These are phyloP conservation scores for Rozella allomycis DNA, from an alignment of 371 early-diverging fungal genomes.

Conservation along the genomic window DNA sequence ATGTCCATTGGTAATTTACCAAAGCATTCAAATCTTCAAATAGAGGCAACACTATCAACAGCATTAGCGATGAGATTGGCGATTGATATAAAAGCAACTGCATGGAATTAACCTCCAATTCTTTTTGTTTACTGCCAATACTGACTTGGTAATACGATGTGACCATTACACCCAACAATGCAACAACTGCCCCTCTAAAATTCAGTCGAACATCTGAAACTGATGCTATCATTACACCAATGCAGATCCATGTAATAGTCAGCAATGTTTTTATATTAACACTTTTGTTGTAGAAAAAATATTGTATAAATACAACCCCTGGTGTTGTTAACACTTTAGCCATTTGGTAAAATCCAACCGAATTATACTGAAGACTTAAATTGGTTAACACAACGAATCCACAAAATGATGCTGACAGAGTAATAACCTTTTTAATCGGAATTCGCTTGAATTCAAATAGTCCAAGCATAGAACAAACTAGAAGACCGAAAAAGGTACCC, in stretches of 20 bases:
- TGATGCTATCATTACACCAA: conserved; percentile 8
- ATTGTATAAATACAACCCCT: conserved; percentile 6
- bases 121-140: conserved; percentile 12
- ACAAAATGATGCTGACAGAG: conserved; percentile 7
- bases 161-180: conserved; percentile 8
- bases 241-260: conserved; percentile 7
- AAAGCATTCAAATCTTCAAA: conserved; percentile 8
- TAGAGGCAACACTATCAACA: conserved; percentile 4
- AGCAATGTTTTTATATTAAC: conserved; percentile 4
- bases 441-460: conserved; percentile 6
- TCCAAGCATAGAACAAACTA: conserved; percentile 5
- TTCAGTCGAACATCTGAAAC: conserved; percentile 9
- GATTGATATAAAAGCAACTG: conserved; percentile 11
- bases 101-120: conserved; percentile 6
- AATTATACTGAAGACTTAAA: conserved; percentile 10
- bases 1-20: conserved; percentile 1
- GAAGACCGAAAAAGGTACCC: conserved; percentile 7
- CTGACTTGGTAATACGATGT: conserved; percentile 10
- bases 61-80: conserved; percentile 9
- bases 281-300: conserved; percentile 6
- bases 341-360: conserved; percentile 14
- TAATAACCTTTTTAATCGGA: conserved; percentile 3
- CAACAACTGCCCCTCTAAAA: conserved; percentile 7
- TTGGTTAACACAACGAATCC: conserved; percentile 13
- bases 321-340: conserved; percentile 14